These are phyloP conservation scores for Yarrowia sp. DNA, from an alignment of 805 yeast species.

Conservation along the genomic window DNA sequence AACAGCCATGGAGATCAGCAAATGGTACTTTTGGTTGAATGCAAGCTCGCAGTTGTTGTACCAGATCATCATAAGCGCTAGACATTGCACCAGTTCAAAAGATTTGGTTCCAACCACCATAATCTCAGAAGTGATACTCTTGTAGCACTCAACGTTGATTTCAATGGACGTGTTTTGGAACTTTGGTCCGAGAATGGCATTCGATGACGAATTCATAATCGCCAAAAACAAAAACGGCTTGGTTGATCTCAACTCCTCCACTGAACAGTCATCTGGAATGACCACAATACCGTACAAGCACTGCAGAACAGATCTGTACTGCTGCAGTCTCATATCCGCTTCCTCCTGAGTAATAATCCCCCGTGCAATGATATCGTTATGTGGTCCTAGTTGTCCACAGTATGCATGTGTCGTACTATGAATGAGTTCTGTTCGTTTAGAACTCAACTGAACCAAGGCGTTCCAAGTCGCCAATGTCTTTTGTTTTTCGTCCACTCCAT, in stretches of 20 bases:
- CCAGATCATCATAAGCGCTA: slow-evolving; percentile 68
- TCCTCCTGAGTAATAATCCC: slow-evolving; percentile 61
- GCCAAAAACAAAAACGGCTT: slow-evolving; percentile 64
- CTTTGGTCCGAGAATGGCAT: slow-evolving; percentile 31
- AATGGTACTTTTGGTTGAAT: slow-evolving; percentile 72
- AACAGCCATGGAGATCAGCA: slow-evolving; percentile 62
- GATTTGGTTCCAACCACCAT: slow-evolving; percentile 69
- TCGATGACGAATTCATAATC: slow-evolving; percentile 60
- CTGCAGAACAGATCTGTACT: slow-evolving; percentile 51
- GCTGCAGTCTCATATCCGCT: slow-evolving; percentile 52
- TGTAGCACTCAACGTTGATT: slow-evolving; percentile 4
- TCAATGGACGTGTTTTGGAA: neutral
- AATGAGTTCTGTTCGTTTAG: slow-evolving; percentile 10
- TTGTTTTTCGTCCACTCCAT: slow-evolving; percentile 1
- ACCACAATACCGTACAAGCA: slow-evolving; percentile 57
- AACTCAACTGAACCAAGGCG: neutral
- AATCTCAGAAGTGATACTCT: slow-evolving; percentile 46
- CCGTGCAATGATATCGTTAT: slow-evolving; percentile 46
- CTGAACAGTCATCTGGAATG: slow-evolving; percentile 46
- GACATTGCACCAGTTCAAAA: slow-evolving; percentile 61
- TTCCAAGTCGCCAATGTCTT: slow-evolving; percentile 15
- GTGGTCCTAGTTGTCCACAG: slow-evolving; percentile 29
- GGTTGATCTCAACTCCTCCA: slow-evolving; percentile 49
- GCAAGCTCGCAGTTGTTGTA: slow-evolving; percentile 81
- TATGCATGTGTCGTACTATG: slow-evolving; percentile 3